Base-by-base conservation (phyloP, 805 yeast genomes). In the Scheffersomyces lignosus region DNA sequence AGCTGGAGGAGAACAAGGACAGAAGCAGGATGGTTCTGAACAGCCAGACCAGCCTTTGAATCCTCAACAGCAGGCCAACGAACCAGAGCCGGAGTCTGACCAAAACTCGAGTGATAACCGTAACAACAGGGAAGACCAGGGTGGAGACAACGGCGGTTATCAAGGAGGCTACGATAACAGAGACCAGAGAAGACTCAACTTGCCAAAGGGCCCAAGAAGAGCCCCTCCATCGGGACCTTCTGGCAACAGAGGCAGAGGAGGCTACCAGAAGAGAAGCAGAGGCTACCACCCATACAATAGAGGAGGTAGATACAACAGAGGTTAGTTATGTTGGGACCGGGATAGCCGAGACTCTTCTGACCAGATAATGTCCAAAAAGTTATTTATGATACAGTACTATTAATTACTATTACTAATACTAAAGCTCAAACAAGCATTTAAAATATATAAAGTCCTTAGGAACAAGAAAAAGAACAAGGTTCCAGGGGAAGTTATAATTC, bases 141-240 rank as follows among this genome's bases (percentile, higher is more conserved):
- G 54, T 27, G 40, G 57, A 14, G 44, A 48, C 29, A 43, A 47
- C 24, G 42, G 40, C 40, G 49, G 37, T 47, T 49, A 30, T 35
- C 43, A 33, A 30, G 49, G 48, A 18, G 37, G 33, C n/a, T 18
- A 38, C 26, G 24, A 44, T 35, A 45, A 55, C 41, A 36, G 58
- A 36, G 48, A 54, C 42, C 45, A 49, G 31, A 50, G 59, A 45
- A 49, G 64, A 37, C 52, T 65, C 29, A 68, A 66, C 41, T 60
- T 70, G 36, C 80, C 81, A 42, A 73, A 68, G 55, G 81, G 81
- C 20, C 80, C 80, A 39, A 73, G 66, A 48, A 52, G 68, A 36
- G 61, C 64, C 1, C 62, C 72, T 28, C 72, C 71, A 34, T 52
- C 66, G 4, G 68, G 68, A 4, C 67, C 68, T 15, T 47, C 55